Base-by-base conservation (phyloP, 306 rosid species). In the Inga leiocalycina region DNA sequence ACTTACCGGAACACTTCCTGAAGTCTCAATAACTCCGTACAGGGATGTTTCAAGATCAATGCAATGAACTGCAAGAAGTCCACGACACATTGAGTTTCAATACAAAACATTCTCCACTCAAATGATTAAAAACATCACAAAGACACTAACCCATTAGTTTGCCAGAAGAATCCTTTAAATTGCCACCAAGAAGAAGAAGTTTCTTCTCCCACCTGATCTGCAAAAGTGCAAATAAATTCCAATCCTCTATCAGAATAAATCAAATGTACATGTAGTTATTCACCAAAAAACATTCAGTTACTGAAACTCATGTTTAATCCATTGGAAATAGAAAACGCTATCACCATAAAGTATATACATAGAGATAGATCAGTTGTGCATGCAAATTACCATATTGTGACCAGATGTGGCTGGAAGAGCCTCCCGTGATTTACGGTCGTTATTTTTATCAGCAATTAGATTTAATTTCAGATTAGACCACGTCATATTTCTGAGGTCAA, bases 131-230 rank as follows among this genome's bases (percentile, higher is more conserved):
- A 86, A 17, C 81, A 70, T 32, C 27, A 72, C 15, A 71, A 61
- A 88, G 65, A 85, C 75, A 88, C 89, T 75, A 80, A 92, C 99
- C 99, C 87, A 86, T 84, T 61, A 90, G 82, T 71, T 86, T 80
- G 86, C 89, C 91, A 57, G 93, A 86, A 52, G 86, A 83, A 80
- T 84, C 85, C 91, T 88, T 94, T 49, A 93, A 90, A 80, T 74
- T 90, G 54, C 98, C 98, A 77, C 98, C 98, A 66, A 96, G 86
- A 78, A 96, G 88, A 56, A 96, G 89, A 51, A 96, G 92, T 85
- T 90, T 92, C 84, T 92, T 84, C 57, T 89, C 97, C 99, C 99
- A 94, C 82, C 85, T 89, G 80, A 94, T 83, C 99, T 97, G 94
- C 77, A 87, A 71, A 71, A 46, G 22, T 44, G 22, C 54, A 71